Base-by-base conservation (phyloP, 2,329 filamentous ascomycete genomes). In the Xylaria sp. region DNA sequence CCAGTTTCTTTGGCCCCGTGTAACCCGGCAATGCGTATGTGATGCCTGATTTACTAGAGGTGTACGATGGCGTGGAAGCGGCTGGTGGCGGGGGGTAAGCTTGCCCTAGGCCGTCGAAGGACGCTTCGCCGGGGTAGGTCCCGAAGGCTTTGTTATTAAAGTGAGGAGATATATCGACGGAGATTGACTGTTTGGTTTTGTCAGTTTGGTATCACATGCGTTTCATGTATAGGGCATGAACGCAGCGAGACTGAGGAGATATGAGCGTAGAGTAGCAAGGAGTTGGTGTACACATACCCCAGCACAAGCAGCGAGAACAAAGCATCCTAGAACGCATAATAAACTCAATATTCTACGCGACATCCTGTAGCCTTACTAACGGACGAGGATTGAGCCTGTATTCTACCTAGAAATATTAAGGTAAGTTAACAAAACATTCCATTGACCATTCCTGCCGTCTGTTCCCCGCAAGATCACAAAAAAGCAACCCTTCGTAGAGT, bases 141-240 rank as follows among this genome's bases (percentile, higher is more conserved):
- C 82, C 82, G 66, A 85, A 84, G 1, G 76, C 83, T 63, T 83
- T 83, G 72, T 85, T 85, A 75, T 85, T 84, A 75, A 81, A 83
- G 48, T 79, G 78, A 0, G 74, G 20, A 0, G 75, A 72, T 25
- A 84, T 71, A 13, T 80, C 74, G 2, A 81, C 52, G 0, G 72
- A 74, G 8, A 76, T 68, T 15, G 78, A 79, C 73, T 77, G 39
- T 58, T 63, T 60, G 8, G 46, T 39, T 20, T 60, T 57, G 23
- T 52, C 15, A 32, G 23, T 30, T 18, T 23, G 9, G n/a, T 36
- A 20, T 41, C 6, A 15, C 15, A 3, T 25, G 3, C 15, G 7
- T 20, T 25, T 20, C 13, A 18, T 39, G 9, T 20, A 23, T 20
- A 8, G 12, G n/a, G 8, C 39, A 36, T 20, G 41, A 32, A 63